Evolutionary conservation across 306 rosid species (phyloP).

Genomic region (Inga laurina): DNA sequence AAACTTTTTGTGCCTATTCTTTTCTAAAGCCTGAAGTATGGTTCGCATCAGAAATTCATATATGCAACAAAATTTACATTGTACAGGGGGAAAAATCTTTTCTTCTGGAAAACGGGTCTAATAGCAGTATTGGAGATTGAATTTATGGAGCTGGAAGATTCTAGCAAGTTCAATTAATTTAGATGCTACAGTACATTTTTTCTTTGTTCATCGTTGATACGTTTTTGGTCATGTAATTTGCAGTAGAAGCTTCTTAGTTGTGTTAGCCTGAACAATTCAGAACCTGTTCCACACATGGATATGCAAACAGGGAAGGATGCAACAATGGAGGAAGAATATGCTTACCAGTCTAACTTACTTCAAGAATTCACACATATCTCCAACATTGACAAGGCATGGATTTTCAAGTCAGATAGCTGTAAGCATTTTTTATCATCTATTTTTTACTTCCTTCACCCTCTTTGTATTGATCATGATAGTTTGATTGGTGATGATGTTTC

Average conservation of each 20-base stretch:
- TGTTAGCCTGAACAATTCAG: conserved; percentile 49
- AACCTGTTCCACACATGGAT: conserved; percentile 35
- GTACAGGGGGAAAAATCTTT: no score
- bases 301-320: conserved; percentile 53
- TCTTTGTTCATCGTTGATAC: neutral
- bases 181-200: neutral
- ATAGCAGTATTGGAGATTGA: neutral
- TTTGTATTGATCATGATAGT: neutral
- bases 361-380: conserved; percentile 61
- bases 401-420: conserved; percentile 55
- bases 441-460: neutral
- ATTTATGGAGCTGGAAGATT: neutral
- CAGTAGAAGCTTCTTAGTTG: conserved; percentile 38
- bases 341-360: conserved; percentile 67
- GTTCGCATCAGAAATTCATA: neutral
- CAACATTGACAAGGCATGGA: conserved; percentile 78
- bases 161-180: neutral
- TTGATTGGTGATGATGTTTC: conserved; percentile 2
- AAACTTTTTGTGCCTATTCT: neutral
- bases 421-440: conserved; percentile 6
- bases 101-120: neutral
- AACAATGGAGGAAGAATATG: conserved; percentile 59
- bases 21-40: neutral
- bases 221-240: conserved; percentile 12
- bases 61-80: neutral